Conservation (phyloP, 2,329 filamentous ascomycete species). For the Simplicillium aogashimaense region DNA sequence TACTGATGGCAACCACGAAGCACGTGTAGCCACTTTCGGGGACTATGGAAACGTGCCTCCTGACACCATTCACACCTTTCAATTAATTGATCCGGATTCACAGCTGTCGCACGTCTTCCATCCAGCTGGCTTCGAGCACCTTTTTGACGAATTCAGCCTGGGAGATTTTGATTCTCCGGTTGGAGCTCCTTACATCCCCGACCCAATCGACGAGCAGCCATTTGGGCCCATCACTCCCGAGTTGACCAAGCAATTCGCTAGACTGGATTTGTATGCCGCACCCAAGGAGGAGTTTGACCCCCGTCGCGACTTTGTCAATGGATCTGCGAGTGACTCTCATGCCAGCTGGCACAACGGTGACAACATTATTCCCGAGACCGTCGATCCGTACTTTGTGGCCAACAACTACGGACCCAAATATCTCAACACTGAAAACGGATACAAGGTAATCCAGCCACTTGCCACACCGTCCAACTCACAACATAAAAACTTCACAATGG, state of each 20-base stretch:
- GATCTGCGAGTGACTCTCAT: constrained; percentile 8
- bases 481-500: constrained; percentile 11
- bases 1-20: constrained; percentile 9
- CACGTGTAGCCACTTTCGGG: constrained; percentile 9
- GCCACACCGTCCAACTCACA: constrained; percentile 8
- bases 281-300: constrained; percentile 8
- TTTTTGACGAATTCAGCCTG: constrained; percentile 9
- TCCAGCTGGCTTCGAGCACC: constrained; percentile 12
- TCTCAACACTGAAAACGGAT: constrained; percentile 10
- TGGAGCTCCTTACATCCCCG: constrained; percentile 9
- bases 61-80: constrained; percentile 12
- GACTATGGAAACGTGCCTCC: constrained; percentile 13
- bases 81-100: constrained; percentile 12
- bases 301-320: constrained; percentile 12
- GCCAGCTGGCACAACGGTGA: constrained; percentile 12
- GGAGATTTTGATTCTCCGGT: constrained; percentile 7
- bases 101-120: constrained; percentile 13
- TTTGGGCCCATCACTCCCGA: constrained; percentile 11
- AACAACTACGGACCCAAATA: constrained; percentile 13
- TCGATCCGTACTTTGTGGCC: constrained; percentile 11
- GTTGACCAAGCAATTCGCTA: constrained; percentile 1
- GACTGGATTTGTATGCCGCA: constrained; percentile 10
- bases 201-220: constrained; percentile 6
- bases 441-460: constrained; percentile 13
- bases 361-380: constrained; percentile 7